Conservation (phyloP, 805 yeast genomes). For the Debaryomyces tyrocola region DNA sequence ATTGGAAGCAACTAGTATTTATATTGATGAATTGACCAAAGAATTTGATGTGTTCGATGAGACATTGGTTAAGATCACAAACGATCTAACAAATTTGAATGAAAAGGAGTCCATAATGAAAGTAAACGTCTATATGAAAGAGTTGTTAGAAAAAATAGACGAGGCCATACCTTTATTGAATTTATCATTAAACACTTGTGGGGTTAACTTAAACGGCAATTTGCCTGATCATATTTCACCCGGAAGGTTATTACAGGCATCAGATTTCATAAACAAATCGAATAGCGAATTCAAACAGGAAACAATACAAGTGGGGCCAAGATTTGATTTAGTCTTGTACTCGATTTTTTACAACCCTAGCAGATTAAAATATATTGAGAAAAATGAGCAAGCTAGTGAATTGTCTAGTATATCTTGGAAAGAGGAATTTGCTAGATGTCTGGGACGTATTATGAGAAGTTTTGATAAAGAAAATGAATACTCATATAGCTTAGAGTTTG, state of each 20-base stretch:
- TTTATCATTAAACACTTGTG: slow-evolving; percentile 66
- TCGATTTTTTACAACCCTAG: slow-evolving; percentile 63
- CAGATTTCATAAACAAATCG: slow-evolving; percentile 43
- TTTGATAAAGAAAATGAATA: slow-evolving; percentile 20
- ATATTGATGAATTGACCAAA: slow-evolving; percentile 54
- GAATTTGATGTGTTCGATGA: slow-evolving; percentile 61
- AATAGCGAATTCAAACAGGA: slow-evolving; percentile 20
- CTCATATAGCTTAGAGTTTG: slow-evolving; percentile 46
- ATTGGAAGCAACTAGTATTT: slow-evolving; percentile 51
- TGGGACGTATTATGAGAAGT: slow-evolving; percentile 38
- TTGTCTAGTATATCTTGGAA: slow-evolving; percentile 63
- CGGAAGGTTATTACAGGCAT: slow-evolving; percentile 63
- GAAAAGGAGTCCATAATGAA: slow-evolving; percentile 38
- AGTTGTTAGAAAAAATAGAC: slow-evolving; percentile 54
- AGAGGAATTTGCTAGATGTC: slow-evolving; percentile 63
- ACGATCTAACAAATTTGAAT: slow-evolving; percentile 24
- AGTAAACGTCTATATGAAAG: slow-evolving; percentile 52
- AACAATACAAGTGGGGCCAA: slow-evolving; percentile 54
- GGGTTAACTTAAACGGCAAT: slow-evolving; percentile 55
- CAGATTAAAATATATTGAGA: slow-evolving; percentile 32
- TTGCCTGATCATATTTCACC: slow-evolving; percentile 59
- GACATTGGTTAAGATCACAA: slow-evolving; percentile 42
- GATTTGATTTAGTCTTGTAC: slow-evolving; percentile 55
- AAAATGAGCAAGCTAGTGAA: slow-evolving; percentile 12
- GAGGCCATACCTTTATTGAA: slow-evolving; percentile 69